Evolutionary conservation across 495 filamentous ascomycete genomes (phyloP), one percentile per base, ranked within the genome.

Genomic region (Xylaria castorea): DNA sequence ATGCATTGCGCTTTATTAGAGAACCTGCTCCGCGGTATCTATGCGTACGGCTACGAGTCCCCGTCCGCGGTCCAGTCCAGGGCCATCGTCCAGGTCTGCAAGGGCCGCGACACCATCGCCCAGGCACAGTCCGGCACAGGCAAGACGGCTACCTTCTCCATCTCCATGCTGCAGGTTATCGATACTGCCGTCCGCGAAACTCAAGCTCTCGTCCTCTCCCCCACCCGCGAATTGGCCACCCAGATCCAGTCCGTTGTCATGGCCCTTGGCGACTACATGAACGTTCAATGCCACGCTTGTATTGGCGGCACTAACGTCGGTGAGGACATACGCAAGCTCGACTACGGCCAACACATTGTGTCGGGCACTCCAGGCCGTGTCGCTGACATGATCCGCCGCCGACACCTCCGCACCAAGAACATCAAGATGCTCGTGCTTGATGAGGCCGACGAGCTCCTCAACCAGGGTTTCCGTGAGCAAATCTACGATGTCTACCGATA

Each of bases 401-500:
- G 96, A 64, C 92, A 97, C 82, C 87, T 99, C 68, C 92, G 93
- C 80, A 98, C 96, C 27, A 92, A 93, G 46, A 87, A 93, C 82
- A 98, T 99, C 86, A 99, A 99, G 89, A 98, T 99, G 93, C 89
- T 99, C 44, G 95, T 99, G 53, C 91, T 99, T 64, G 96, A 99
- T 79, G 96, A 99, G 82, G 96, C 96, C 64, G 96, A 99, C 77
- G 96, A 99, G 80, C 80, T 89, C 74, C 83, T 95, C 46, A 93
- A 98, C 83, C 93, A 94, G 60, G 96, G 96, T 77, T 99, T 99
- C 88, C 90, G 93, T 70, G 96, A 99, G 85, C 96, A 99, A 83
- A 99, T 99, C 82, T 98, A 99, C 86, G 96, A 99, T 78, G 94
- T 99, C 61, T 99, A 97, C 87, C 94, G 94, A 74, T 95, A 97